These are phyloP conservation scores for Sophora flavescens DNA, from an alignment of 306 rosid genomes.

Conservation along the genomic window DNA sequence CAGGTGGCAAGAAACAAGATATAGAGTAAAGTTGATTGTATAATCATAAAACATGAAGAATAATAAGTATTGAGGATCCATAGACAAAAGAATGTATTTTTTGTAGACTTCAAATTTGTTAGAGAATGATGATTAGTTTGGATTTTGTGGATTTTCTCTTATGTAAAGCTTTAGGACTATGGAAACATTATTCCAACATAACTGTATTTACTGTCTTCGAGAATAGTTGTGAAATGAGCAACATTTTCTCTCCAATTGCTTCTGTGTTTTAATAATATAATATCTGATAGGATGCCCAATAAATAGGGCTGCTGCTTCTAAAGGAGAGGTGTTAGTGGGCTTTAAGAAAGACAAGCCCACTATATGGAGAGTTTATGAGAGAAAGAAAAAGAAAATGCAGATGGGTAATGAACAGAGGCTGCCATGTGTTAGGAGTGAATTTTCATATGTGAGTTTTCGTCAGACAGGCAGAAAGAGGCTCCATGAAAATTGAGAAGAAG, in stretches of 20 bases:
- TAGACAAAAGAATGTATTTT: slow-evolving; percentile 46
- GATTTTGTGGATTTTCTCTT: slow-evolving; percentile 42
- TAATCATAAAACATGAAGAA: slow-evolving; percentile 49
- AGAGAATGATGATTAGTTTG: slow-evolving; percentile 46
- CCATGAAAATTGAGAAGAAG: no score
- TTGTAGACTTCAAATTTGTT: slow-evolving; percentile 47
- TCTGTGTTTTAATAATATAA: background rate
- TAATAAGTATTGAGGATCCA: slow-evolving; percentile 36
- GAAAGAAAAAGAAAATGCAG: no score
- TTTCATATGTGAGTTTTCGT: no score
- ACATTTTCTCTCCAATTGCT: slow-evolving; percentile 14
- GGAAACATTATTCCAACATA: slow-evolving; percentile 46
- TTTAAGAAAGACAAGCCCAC: no score
- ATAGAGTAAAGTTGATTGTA: slow-evolving; percentile 52
- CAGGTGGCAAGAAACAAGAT: slow-evolving; percentile 42
- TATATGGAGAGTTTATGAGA: no score
- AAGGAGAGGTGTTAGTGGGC: no score
- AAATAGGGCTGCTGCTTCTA: no score
- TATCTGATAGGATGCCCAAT: no score
- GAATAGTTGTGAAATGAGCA: slow-evolving; percentile 42
- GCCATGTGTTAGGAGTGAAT: no score
- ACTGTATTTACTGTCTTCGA: slow-evolving; percentile 45
- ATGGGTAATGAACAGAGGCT: no score
- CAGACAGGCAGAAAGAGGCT: no score
- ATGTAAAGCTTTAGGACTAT: slow-evolving; percentile 56